Base-by-base conservation (phyloP, 1,139 yeast species). In the Geotrichum restrictum region DNA sequence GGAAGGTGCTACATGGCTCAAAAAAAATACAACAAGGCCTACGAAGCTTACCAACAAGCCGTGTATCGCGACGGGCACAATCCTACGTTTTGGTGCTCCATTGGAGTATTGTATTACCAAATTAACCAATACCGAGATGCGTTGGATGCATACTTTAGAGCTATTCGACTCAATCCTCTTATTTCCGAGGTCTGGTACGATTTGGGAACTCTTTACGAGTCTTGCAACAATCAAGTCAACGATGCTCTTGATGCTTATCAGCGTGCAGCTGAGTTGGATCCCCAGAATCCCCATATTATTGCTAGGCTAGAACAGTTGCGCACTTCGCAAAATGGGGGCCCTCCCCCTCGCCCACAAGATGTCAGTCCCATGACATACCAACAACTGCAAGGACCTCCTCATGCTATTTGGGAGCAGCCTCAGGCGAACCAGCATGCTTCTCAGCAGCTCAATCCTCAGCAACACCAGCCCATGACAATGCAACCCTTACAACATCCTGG, bases 31-130 rank as follows among this genome's bases (percentile, higher is more conserved):
- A 85, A 93, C 60, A 91, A 94, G 49, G 98, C 98, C 3, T 93
- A 93, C 70, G 98, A 93, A 67, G 95, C 98, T 0, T 93, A 93
- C 78, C 98, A 93, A 73, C 98, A 91, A 69, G 98, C 98, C 7
- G 98, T 93, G 53, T 93, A 93, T 69, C 81, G 97, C 57, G 98
- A 93, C 69, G 85, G 95, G 32, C 79, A 97, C 66, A 93, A 93
- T 69, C 98, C 98, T 54, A 93, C 97, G 1, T 93, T 93, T 74
- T 93, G 98, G 98, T 93, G 98, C 69, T 88, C 96, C 29, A 93
- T 93, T 66, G 98, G 98, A 68, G 98, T 93, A 10, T 77, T 93
- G 56, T 93, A 93, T 73, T 93, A 91, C 70, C 97, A 93, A 71
- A 91, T 93, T 57, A 83, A 94, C 54, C 98, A 93, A 72, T 93